These are phyloP conservation scores for Pythium dissotocum DNA, from an alignment of 352 stramenopile genomes.

Conservation along the genomic window DNA sequence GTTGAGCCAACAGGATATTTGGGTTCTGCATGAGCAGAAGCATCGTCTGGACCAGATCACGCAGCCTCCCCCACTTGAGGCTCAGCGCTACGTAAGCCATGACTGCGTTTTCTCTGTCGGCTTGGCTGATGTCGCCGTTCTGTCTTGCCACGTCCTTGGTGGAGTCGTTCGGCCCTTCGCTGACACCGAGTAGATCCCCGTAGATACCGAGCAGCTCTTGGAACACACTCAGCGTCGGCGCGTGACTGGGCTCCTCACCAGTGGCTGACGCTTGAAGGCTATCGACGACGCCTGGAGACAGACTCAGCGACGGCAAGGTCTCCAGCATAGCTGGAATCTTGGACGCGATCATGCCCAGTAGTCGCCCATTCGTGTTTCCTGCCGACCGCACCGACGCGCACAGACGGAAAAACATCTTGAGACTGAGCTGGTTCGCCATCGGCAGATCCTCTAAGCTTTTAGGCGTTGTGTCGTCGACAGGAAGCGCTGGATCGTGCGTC, in stretches of 20 bases:
- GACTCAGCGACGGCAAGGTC: constrained; percentile 47
- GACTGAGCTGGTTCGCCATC: constrained; percentile 45
- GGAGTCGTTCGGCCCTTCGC: constrained; percentile 1
- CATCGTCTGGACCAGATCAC: constrained; percentile 49
- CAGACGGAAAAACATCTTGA: constrained; percentile 74
- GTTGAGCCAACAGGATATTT: constrained; percentile 8
- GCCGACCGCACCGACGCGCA: constrained; percentile 45
- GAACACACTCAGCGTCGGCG: constrained; percentile 45
- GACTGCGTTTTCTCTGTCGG: constrained; percentile 39
- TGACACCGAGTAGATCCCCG: constrained; percentile 33
- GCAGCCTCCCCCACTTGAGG: constrained; percentile 67
- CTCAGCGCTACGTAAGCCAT: constrained; percentile 60
- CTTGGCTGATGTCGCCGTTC: not conserved
- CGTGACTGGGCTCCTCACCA: not conserved
- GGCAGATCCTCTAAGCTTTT: constrained; percentile 44
- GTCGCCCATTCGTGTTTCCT: constrained; percentile 28
- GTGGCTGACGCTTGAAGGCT: not conserved
- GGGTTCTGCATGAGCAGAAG: constrained; percentile 38
- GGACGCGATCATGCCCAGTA: constrained; percentile 49
- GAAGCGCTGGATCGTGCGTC: not conserved
- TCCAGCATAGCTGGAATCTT: constrained; percentile 64
- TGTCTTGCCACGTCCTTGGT: not conserved
- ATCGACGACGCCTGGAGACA: constrained; percentile 50
- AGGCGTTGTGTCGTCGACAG: constrained; percentile 8
- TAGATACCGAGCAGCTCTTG: constrained; percentile 55